Base-by-base conservation (phyloP, 2,329 filamentous ascomycete genomes). In the Xylaria sp. region DNA sequence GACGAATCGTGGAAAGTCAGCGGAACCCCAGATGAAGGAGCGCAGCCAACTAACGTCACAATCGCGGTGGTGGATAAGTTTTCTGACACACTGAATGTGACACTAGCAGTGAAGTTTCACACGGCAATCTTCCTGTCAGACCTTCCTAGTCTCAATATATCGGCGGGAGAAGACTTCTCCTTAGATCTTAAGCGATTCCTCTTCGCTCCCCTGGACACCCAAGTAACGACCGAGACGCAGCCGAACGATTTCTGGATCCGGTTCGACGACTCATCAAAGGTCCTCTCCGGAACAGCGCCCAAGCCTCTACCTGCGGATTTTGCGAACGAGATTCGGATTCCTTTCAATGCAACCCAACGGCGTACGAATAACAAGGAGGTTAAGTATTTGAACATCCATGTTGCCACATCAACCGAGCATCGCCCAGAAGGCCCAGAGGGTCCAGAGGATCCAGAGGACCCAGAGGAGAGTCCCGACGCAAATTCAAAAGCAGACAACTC, bases 11-110 rank as follows among this genome's bases (percentile, higher is more conserved):
- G 92, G 72, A 78, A 77, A 0, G 75, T 96, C 6, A 81, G 77
- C 31, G 93, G 92, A 2, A 89, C 78, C 1, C 86, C 90, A 2
- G 86, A 87, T 0, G 70, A 79, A n/a, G 78, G 80, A 52, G 83
- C 86, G 3, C 78, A 80, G 49, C 85, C 87, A 3, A 80, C 83
- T 27, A 89, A 89, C 66, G 82, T 94, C 38, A 85, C 81, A 0
- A 77, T 93, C 41, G 79, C 78, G 4, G 84, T 87, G 1, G 78
- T 76, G 6, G 89, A 92, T 70, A 78, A 77, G n/a, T 86, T 82
- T 63, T 81, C 81, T 5, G 84, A 91, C 70, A 76, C 75, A 4
- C 82, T 90, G 6, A 85, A 83, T 49, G 78, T 87, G 13, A 85
- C 84, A 0, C 71, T 91, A 7, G 62, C 51, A 13, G 67, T 75